These are phyloP conservation scores for Lyophyllum atratum DNA, from an alignment of 768 basidiomycete species.

Conservation along the genomic window DNA sequence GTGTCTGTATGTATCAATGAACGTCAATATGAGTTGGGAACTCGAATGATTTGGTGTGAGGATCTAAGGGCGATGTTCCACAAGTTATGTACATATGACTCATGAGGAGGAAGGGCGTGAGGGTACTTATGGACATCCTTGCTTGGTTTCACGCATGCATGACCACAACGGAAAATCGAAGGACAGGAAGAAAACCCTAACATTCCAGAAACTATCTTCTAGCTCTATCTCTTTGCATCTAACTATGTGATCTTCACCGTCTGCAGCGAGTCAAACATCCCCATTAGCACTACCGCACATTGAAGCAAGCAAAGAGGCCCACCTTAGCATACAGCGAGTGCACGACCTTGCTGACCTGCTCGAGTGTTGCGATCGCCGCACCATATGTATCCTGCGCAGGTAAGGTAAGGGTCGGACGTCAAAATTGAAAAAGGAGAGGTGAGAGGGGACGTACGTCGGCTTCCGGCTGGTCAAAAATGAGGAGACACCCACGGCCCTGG, in stretches of 20 bases:
- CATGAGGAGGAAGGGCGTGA: too few relatives aligned
- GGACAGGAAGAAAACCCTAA: background rate
- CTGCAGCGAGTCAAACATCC: background rate
- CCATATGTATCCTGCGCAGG: constrained; percentile 82
- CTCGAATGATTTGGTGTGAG: background rate
- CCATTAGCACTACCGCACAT: background rate
- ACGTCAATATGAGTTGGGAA: background rate
- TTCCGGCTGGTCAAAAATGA: constrained; percentile 88
- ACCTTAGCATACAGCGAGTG: constrained; percentile 89
- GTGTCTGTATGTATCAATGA: background rate
- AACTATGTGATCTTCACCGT: background rate
- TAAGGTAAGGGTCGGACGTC: background rate
- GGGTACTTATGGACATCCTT: too few relatives aligned
- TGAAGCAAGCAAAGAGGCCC: background rate
- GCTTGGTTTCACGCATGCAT: background rate
- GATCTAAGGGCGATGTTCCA: background rate
- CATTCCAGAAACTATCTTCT: background rate
- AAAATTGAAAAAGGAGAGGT: background rate
- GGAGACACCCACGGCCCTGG: constrained; percentile 87
- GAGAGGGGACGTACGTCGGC: constrained; percentile 64
- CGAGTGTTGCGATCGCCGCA: constrained; percentile 86
- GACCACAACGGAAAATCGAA: background rate
- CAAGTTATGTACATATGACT: too few relatives aligned
- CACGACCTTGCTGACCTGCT: constrained; percentile 92
- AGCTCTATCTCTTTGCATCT: background rate